A percentile compares a stretch with the other conserved stretches of the same genome.
These are phyloP conservation scores for Tagetes erecta DNA, from an alignment of 129 eudicot species.

Conservation along the genomic window DNA sequence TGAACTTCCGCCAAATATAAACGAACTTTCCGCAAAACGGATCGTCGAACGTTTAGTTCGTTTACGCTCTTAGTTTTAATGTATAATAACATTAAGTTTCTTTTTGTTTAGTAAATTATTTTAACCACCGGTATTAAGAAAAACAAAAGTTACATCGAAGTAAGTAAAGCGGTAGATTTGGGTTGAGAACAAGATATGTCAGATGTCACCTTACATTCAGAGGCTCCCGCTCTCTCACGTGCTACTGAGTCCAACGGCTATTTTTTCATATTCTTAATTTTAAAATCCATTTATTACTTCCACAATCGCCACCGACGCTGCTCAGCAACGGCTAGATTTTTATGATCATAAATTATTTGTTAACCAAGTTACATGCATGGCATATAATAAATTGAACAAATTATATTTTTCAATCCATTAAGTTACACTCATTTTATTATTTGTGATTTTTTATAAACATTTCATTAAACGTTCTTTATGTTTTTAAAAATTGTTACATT, in stretches of 20 bases:
- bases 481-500: too few species aligned
- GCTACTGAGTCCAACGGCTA: conserved; percentile 40
- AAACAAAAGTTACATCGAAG: neutral
- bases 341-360: conserved; percentile 1
- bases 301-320: conserved; percentile 24
- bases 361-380: neutral
- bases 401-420: too few species aligned
- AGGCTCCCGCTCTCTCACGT: conserved; percentile 41
- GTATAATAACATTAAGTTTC: too few species aligned
- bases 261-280: neutral
- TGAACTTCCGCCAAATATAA: too few species aligned
- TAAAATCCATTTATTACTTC: neutral
- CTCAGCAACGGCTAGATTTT: conserved; percentile 37
- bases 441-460: too few species aligned
- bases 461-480: too few species aligned
- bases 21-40: too few species aligned
- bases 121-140: neutral
- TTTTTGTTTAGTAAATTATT: too few species aligned
- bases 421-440: too few species aligned
- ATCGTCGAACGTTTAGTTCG: too few species aligned
- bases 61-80: too few species aligned
- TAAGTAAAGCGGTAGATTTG: neutral
- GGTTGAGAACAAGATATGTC: conserved; percentile 32
- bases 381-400: too few species aligned
- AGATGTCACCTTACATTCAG: conserved; percentile 19